Evolutionary conservation across 768 basidiomycete species (phyloP), one percentile per base, ranked within the genome.

Genomic region (Chalciporus pseudorubinellus): DNA sequence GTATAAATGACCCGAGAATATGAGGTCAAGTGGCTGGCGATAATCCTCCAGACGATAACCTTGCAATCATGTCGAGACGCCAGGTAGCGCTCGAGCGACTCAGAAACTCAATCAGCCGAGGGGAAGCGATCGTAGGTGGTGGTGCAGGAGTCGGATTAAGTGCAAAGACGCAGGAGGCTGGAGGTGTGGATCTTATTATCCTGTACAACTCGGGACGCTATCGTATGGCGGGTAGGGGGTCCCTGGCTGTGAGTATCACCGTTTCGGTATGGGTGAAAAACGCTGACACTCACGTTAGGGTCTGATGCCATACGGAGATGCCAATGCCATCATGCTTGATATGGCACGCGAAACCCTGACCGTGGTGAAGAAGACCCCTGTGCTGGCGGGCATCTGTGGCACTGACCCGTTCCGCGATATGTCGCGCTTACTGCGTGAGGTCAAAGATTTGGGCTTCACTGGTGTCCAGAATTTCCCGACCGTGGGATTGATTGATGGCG

Each of bases 191-290:
- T 44, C 46, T 67, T 39, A 28, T 69, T 31, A 64, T 67, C 63
- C 44, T 69, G 22, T 69, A 67, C 43, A 69, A 59, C 28, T 67
- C 66, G 20, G 66, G 68, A 8, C 63, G 66, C 18, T 60, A 67
- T 44, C 59, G 60, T n/a, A 62, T 62, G 67, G 59, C 65, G 14
- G 67, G 57, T n/a, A 59, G 67, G 36, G 62, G 67, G n/a, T 66
- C 61, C 20, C 46, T 66, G 33, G 64, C 67, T 28, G 64, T 61
- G 50, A 49, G 67, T 40, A 21, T 12, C 42, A n/a, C 33, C 39
- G 26, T 11, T 39, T 24, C 28, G n/a, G 19, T 46, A 20, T 44
- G 29, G 9, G 24, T 8, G 19, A 31, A 14, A 26, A 16, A 14
- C 39, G 19, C 46, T 44, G 28, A 47, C 39, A 46, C 20, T 29